Evolutionary conservation across 192 early-diverging fungal genomes (phyloP).

Genomic region (Allomyces arbusculus): DNA sequence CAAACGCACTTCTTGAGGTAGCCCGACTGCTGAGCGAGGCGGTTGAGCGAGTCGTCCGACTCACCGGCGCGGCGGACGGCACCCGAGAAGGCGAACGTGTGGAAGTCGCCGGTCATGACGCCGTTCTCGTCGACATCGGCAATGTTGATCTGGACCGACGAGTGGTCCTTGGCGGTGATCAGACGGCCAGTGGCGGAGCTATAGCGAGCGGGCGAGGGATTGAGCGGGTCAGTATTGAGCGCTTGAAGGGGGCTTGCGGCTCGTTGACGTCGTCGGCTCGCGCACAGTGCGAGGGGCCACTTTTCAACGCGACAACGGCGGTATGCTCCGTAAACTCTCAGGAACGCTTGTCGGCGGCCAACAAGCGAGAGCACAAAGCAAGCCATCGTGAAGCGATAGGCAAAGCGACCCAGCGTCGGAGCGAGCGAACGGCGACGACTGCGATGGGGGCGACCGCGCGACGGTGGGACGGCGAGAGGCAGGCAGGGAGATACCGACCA

Average conservation of each 20-base stretch:
- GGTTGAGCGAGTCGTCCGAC: slow-evolving; percentile 93
- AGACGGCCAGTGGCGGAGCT: slow-evolving; percentile 96
- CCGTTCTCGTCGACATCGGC: slow-evolving; percentile 77
- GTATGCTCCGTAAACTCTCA: neutral
- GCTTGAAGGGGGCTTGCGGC: too few species aligned
- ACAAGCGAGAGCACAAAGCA: too few species aligned
- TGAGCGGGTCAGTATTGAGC: neutral
- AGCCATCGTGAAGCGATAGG: too few species aligned
- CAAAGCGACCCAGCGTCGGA: too few species aligned
- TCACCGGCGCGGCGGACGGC: slow-evolving; percentile 75
- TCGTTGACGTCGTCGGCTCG: neutral
- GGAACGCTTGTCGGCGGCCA: too few species aligned
- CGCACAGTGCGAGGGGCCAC: neutral
- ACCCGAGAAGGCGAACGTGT: slow-evolving; percentile 81
- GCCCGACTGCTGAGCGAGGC: slow-evolving; percentile 53
- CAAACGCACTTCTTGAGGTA: slow-evolving; percentile 35
- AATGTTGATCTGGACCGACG: slow-evolving; percentile 93
- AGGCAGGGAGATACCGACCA: slow-evolving; percentile 38
- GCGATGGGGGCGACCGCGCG: too few species aligned
- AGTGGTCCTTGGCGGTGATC: slow-evolving; percentile 97
- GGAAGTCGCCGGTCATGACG: slow-evolving; percentile 44
- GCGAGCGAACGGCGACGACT: too few species aligned
- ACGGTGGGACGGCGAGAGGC: neutral
- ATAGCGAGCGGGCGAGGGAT: slow-evolving; percentile 1
- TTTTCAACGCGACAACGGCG: neutral